phyloP scores from a whole-genome alignment of 78 protist species.

The Mantamonas sphyraenae region DNA sequence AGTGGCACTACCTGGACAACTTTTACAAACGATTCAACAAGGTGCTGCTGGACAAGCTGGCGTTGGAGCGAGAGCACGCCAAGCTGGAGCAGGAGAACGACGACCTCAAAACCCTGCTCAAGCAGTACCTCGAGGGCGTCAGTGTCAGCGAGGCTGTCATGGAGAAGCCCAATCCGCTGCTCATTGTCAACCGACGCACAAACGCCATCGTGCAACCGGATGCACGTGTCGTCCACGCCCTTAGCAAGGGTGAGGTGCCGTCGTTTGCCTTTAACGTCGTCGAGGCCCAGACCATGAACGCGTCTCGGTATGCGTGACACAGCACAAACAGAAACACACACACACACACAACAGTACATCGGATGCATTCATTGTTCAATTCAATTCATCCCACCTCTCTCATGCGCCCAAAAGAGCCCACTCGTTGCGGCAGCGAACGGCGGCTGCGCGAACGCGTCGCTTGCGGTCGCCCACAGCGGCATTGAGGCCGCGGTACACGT shows the following conservation, averaged over 20 bases:
- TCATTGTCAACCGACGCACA: slow-evolving; percentile 24
- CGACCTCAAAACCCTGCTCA: slow-evolving; percentile 25
- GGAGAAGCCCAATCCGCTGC: slow-evolving; percentile 29
- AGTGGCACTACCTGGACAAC: slow-evolving; percentile 18
- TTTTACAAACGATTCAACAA: slow-evolving; percentile 39
- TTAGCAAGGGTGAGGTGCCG: no score
- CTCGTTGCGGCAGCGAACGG: background rate
- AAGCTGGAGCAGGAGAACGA: slow-evolving; percentile 26
- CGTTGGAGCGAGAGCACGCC: slow-evolving; percentile 1
- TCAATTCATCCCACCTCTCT: no score
- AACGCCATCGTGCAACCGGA: no score
- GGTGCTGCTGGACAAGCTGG: slow-evolving; percentile 19
- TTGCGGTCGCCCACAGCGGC: background rate
- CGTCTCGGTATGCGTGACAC: no score
- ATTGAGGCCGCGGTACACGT: background rate
- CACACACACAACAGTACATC: no score
- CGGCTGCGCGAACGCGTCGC: background rate
- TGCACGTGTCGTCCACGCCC: no score
- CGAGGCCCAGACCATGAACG: no score
- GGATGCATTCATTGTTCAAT: no score
- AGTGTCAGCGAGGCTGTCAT: slow-evolving; percentile 33
- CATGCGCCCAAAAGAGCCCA: background rate
- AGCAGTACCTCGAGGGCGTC: slow-evolving; percentile 45
- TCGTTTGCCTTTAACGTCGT: no score
- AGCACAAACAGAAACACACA: no score